Base-by-base conservation (phyloP, 2,329 filamentous ascomycete genomes). In the Venturia effusa region DNA sequence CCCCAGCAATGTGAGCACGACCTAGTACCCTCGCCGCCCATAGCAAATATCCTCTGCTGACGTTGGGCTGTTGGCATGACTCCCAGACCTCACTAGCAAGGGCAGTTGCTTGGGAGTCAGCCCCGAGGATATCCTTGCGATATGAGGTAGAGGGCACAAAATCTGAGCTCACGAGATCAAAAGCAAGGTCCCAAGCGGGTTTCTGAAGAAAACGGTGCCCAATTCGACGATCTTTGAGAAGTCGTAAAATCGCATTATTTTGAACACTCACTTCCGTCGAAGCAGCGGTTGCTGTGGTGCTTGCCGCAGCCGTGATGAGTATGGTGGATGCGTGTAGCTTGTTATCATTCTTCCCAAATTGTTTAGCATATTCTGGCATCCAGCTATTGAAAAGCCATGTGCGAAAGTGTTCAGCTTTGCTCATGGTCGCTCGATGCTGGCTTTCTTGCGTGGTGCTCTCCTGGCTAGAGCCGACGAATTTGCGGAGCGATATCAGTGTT, bases 21-120 rank as follows among this genome's bases (percentile, higher is more conserved):
- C 95, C 94, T 55, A 97, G 80, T 1, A 92, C 88, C 67, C 88
- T 84, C 3, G 90, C 92, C 55, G 90, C 89, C 95, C 95, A 99
- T 0, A 89, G 78, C 0, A 91, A 78, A 72, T 94, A 97, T 19
- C 85, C 82, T 32, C 83, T 77, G 64, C 86, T 88, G 19, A 88
- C 79, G 43, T 43, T 57, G 7, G 82, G 78, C n/a, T 83, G 80
- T 65, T 83, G 81, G 68, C 91, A 89, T 51, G 89, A 92, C 71
- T 87, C 86, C 87, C 88, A 94, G 0, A 97, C 81, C 22, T 86
- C 83, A 15, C 85, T 78, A 1, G 86, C 84, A 70, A 87, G 84
- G 1, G 76, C 73, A 15, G 84, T 73, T 13, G 90, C 87, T 54
- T 85, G 80, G 19, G 80, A 71, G 71, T 96, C 90, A 0, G 80